phyloP scores from a whole-genome alignment of 1,139 yeast species.

The Hemisphaericaspora subhashii region DNA sequence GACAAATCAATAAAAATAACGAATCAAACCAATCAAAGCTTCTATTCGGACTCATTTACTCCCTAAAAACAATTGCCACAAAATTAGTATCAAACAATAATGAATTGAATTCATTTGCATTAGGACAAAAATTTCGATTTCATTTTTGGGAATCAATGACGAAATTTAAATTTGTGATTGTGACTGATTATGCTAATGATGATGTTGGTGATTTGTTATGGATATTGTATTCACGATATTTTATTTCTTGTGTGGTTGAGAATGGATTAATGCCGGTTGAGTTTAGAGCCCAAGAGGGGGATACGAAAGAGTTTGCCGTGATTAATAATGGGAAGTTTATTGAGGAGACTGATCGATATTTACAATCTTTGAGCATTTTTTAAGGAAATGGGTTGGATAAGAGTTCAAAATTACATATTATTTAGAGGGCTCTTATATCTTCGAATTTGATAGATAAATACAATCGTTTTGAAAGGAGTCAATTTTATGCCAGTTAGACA shows the following conservation, averaged over 20 bases:
- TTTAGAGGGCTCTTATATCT: no score
- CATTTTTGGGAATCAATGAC: slow-evolving; percentile 82
- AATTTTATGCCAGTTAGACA: no score
- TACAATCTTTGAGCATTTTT: slow-evolving; percentile 29
- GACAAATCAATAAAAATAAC: slow-evolving; percentile 55
- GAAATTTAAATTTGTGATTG: slow-evolving; percentile 70
- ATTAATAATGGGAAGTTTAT: slow-evolving; percentile 49
- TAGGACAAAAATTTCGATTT: slow-evolving; percentile 65
- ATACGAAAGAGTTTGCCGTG: slow-evolving; percentile 20
- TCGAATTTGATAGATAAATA: no score
- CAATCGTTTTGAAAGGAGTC: no score
- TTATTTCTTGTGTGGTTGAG: slow-evolving; percentile 66
- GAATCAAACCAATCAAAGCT: slow-evolving; percentile 71
- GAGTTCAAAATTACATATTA: no score
- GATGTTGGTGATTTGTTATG: slow-evolving; percentile 60
- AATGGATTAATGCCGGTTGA: slow-evolving; percentile 61
- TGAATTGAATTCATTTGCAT: slow-evolving; percentile 62
- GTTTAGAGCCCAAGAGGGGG: slow-evolving; percentile 37
- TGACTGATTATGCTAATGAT: slow-evolving; percentile 68
- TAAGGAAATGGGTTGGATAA: slow-evolving; percentile 5
- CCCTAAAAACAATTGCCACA: slow-evolving; percentile 71
- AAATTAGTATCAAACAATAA: slow-evolving; percentile 56
- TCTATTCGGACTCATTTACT: slow-evolving; percentile 82
- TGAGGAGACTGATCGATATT: slow-evolving; percentile 40
- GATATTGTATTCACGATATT: slow-evolving; percentile 67